These are phyloP conservation scores for Colletotrichum zoysiae DNA, from an alignment of 2,329 filamentous ascomycete species.

Conservation along the genomic window DNA sequence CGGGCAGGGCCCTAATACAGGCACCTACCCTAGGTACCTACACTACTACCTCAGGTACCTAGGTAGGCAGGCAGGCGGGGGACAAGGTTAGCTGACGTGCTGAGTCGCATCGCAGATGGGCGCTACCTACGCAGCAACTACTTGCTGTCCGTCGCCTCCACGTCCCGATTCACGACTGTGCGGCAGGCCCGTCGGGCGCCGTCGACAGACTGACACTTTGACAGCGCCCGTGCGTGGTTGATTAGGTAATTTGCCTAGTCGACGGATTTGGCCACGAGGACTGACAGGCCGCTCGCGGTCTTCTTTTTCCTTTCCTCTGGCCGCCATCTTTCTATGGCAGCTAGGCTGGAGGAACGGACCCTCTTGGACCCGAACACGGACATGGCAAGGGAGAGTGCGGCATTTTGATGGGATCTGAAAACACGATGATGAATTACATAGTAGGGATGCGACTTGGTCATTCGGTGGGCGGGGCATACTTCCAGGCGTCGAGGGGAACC, in stretches of 20 bases:
- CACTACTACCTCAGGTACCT: too few species aligned
- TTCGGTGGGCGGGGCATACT: constrained; percentile 1
- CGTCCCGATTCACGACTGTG: constrained; percentile 33
- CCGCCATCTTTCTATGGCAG: too few species aligned
- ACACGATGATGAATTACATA: constrained; percentile 1
- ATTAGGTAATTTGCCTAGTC: background rate
- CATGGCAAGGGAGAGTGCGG: constrained; percentile 4
- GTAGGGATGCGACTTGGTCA: background rate
- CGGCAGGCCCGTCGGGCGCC: constrained; percentile 16
- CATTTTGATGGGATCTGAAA: constrained; percentile 12
- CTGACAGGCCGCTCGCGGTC: constrained; percentile 13
- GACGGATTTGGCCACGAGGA: background rate
- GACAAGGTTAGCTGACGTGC: background rate
- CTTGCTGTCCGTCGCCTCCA: background rate
- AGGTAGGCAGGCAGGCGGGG: constrained; percentile 28
- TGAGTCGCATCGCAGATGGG: constrained; percentile 33
- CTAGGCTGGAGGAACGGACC: background rate
- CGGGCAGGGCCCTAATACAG: background rate
- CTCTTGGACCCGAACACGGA: constrained; percentile 33
- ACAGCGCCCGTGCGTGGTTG: constrained; percentile 3
- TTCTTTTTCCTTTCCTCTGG: background rate
- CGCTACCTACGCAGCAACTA: background rate
- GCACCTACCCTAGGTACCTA: too few species aligned
- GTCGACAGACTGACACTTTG: constrained; percentile 32
- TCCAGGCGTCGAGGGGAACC: background rate